A percentile compares a stretch with the other conserved stretches of the same genome.
phyloP scores from a whole-genome alignment of 352 stramenopile species.

The Phytopythium helicoides region DNA sequence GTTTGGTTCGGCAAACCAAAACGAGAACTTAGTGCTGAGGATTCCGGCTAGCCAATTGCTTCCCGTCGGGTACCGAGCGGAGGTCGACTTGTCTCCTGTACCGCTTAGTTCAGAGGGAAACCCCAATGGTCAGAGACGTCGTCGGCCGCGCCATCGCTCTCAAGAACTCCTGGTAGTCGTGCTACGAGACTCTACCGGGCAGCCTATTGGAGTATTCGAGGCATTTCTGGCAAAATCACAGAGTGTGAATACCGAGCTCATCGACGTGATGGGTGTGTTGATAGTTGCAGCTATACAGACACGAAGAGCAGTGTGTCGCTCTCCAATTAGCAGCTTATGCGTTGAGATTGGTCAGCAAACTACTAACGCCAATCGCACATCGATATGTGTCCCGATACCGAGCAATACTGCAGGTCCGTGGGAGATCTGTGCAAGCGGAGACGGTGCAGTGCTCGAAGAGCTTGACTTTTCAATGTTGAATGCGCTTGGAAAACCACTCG shows the following conservation, averaged over 20 bases:
- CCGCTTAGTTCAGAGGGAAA: constrained; percentile 1
- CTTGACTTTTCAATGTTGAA: constrained; percentile 10
- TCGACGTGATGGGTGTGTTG: constrained; percentile 16
- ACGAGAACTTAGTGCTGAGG: too few relatives aligned
- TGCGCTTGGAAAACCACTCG: constrained; percentile 10
- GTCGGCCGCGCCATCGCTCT: too few relatives aligned
- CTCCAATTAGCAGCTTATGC: not conserved
- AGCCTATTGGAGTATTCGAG: too few relatives aligned
- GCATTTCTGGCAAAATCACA: not conserved
- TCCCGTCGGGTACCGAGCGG: constrained; percentile 6
- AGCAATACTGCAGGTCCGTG: not conserved
- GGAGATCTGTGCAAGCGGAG: constrained; percentile 10
- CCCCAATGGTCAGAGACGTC: too few relatives aligned
- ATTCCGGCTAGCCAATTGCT: not conserved
- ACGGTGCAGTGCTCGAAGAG: constrained; percentile 8
- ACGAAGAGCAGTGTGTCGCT: constrained; percentile 10
- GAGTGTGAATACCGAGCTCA: constrained; percentile 9
- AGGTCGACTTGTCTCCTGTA: not conserved
- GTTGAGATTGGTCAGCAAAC: too few relatives aligned
- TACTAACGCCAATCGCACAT: too few relatives aligned
- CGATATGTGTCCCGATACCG: too few relatives aligned
- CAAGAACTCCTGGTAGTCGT: too few relatives aligned
- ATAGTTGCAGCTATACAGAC: constrained; percentile 14
- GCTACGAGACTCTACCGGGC: too few relatives aligned
- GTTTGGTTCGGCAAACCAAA: too few relatives aligned